phyloP scores from a whole-genome alignment of 2,329 filamentous ascomycete species.

The Arthrinium phaeospermum region DNA sequence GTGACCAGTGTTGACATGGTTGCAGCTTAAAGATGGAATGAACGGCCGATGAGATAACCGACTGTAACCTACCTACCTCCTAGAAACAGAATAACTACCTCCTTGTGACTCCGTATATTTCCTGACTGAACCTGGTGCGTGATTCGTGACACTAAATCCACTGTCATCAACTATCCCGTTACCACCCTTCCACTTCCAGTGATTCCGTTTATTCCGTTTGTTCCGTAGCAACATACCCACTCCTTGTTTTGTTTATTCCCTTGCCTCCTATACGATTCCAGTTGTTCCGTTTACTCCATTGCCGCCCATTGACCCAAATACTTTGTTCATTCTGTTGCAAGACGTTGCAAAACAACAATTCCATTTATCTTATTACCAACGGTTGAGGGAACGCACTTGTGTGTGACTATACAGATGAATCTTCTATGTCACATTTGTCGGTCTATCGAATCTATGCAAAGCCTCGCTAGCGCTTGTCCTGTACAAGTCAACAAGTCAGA shows the following conservation, averaged over 20 bases:
- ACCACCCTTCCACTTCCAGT: background rate
- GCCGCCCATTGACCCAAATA: too few relatives aligned
- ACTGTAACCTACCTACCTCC: background rate
- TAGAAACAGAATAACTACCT: background rate
- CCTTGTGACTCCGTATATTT: background rate
- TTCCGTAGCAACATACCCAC: background rate
- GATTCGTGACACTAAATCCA: background rate
- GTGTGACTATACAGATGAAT: too few relatives aligned
- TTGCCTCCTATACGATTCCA: background rate
- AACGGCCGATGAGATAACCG: background rate
- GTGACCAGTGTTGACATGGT: conserved; percentile 30
- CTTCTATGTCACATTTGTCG: too few relatives aligned
- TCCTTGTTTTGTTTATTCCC: background rate
- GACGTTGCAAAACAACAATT: too few relatives aligned
- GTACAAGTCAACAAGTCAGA: background rate
- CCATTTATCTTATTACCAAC: too few relatives aligned
- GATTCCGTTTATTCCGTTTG: background rate
- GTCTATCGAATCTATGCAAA: background rate
- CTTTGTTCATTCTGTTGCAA: too few relatives aligned
- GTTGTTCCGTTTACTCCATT: too few relatives aligned
- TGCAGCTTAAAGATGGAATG: conserved; percentile 11
- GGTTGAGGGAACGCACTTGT: too few relatives aligned
- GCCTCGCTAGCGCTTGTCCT: background rate
- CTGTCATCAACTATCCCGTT: background rate
- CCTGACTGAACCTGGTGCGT: background rate